Evolutionary conservation across 2,329 filamentous ascomycete genomes (phyloP), one percentile per base, ranked within the genome.

Genomic region (Xylaria hypoxylon): DNA sequence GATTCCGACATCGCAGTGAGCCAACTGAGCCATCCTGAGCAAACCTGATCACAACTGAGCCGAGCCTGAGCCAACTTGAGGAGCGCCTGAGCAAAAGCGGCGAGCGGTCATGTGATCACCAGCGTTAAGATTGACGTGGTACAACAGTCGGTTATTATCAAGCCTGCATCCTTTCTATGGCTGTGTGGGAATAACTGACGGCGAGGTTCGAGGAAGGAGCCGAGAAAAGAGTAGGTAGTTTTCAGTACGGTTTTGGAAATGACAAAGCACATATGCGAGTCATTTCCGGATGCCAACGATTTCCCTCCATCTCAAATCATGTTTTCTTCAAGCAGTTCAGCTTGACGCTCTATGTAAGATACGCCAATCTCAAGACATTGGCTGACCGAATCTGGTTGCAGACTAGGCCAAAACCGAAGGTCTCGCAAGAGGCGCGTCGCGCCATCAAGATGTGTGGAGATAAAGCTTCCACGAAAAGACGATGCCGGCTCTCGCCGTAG

Each of bases 361-460:
- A 53, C 3, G 5, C 59, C 59, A 15, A 47, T 55, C 17, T 62
- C 40, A 6, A 62, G 48, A 33, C 31, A 55, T 17, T 62, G 48
- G 8, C 48, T 47, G 6, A 45, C 28, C 26, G 40, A 55, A 31
- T 55, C 59, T 8, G 17, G 38, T 15, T 48, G 31, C 4, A 5
- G 31, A 19, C 59, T 31, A 13, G 26, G 31, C 17, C 11, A 7
- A 28, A 6, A 24, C 47, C 24, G 48, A 22, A 62, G 51, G 13
- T 48, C 50, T 28, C 8, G 51, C 22, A 56, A 7, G 22, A 56
- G 42, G 33, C 42, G n/a, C 40, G 24, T 48, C 13, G 59, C 51
- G 13, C 59, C 59, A 17, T 5, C 42, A 15, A 62, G 44, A 48
- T 50, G 51, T 11, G 22, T 56, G 42, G 15, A 4, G 31, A 50